These are phyloP conservation scores for Gossypium aridum DNA, from an alignment of 441 rosid genomes.

Conservation along the genomic window DNA sequence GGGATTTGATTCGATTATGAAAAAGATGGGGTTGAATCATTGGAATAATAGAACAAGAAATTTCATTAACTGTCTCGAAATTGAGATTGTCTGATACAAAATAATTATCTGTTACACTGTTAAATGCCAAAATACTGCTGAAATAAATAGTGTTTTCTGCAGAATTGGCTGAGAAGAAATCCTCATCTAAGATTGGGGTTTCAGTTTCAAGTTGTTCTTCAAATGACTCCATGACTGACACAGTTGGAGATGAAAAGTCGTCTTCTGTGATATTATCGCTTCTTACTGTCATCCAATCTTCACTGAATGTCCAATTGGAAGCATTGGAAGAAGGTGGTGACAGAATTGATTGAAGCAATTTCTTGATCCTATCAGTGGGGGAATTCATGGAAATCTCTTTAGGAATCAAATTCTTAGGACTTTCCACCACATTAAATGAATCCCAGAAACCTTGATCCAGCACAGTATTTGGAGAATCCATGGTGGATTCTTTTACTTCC, in stretches of 20 bases:
- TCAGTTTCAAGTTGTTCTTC: conserved; percentile 24
- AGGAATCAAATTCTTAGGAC: conserved; percentile 17
- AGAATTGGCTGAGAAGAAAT: conserved; percentile 4
- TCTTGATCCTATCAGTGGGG: conserved; percentile 37
- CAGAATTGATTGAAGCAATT: conserved; percentile 24
- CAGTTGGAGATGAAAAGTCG: conserved; percentile 19
- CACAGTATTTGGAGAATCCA: conserved; percentile 60
- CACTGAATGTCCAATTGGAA: conserved; percentile 36
- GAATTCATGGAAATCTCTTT: conserved; percentile 24
- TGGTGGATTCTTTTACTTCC: conserved; percentile 3
- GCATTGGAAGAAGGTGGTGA: conserved; percentile 5
- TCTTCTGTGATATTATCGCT: conserved; percentile 28
- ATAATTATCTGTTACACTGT: conserved; percentile 11
- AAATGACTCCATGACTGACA: not conserved
- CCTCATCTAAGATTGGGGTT: conserved; percentile 12
- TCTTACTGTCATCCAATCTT: conserved; percentile 71
- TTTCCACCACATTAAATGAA: conserved; percentile 28
- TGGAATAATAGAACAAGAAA: conserved; percentile 11
- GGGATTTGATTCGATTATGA: not conserved
- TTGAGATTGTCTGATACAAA: conserved; percentile 17
- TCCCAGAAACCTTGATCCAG: conserved; percentile 75
- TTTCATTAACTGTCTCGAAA: conserved; percentile 21
- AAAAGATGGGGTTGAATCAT: not conserved
- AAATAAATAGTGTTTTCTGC: not conserved
- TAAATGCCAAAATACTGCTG: not conserved